Evolutionary conservation across 441 rosid species (phyloP).

Genomic region (Eruca vesicaria): DNA sequence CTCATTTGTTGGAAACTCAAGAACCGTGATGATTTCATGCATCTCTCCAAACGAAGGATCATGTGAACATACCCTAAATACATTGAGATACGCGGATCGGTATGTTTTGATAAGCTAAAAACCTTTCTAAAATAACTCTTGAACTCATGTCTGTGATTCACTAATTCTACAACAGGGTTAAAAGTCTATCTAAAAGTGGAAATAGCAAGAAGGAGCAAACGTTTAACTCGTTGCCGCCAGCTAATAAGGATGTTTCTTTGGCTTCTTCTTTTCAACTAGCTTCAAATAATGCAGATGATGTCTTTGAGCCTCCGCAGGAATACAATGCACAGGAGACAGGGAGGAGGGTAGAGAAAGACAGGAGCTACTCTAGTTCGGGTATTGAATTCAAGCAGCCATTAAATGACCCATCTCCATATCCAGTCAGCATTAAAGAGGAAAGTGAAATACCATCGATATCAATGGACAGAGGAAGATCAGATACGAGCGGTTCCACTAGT

Average conservation of each 20-base stretch:
- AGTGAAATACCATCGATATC: conserved; percentile 50
- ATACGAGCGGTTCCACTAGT: conserved; percentile 50
- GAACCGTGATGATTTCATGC: conserved; percentile 98
- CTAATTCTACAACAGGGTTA: conserved; percentile 66
- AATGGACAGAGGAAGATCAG: conserved; percentile 60
- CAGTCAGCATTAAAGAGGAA: conserved; percentile 54
- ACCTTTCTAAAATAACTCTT: not conserved
- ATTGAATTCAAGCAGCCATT: conserved; percentile 52
- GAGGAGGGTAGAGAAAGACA: conserved; percentile 62
- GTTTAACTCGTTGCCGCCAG: conserved; percentile 43
- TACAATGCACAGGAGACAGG: conserved; percentile 46
- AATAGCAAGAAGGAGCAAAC: conserved; percentile 78
- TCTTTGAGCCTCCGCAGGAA: conserved; percentile 57
- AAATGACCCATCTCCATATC: conserved; percentile 42
- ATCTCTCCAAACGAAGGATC: conserved; percentile 98
- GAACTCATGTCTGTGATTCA: conserved; percentile 19
- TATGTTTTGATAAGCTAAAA: conserved; percentile 34
- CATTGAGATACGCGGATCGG: conserved; percentile 98
- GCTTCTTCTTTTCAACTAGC: conserved; percentile 44
- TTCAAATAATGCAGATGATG: conserved; percentile 53
- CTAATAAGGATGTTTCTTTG: conserved; percentile 56
- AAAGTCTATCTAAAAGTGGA: conserved; percentile 94
- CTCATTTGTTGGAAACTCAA: conserved; percentile 96
- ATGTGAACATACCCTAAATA: conserved; percentile 95
- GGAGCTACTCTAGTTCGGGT: conserved; percentile 40